Conservation (phyloP, 305 asterid genomes). For the Fraxinus dipetala region DNA sequence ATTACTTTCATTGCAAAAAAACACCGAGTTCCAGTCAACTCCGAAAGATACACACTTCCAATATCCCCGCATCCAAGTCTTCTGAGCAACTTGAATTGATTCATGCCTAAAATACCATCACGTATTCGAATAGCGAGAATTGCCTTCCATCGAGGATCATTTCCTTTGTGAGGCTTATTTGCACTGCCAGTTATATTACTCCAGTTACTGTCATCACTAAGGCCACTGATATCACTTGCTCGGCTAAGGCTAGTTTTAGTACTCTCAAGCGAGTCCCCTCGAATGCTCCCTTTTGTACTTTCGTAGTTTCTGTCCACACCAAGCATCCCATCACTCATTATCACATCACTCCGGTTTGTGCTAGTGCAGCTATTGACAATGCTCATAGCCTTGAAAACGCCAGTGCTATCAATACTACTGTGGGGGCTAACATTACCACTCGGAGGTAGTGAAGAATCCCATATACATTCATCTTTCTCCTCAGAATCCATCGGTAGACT, state of each 20-base stretch:
- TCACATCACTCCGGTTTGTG: conserved; percentile 70
- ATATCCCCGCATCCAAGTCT: conserved; percentile 95
- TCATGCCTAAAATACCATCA: conserved; percentile 85
- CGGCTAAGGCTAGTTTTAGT: conserved; percentile 86
- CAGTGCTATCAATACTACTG: conserved; percentile 78
- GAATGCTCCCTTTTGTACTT: conserved; percentile 63
- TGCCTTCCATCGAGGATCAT: conserved; percentile 97
- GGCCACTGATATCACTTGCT: conserved; percentile 86
- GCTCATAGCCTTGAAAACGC: conserved; percentile 74
- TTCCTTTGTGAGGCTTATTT: conserved; percentile 94
- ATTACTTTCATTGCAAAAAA: conserved; percentile 94
- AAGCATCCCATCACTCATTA: conserved; percentile 87
- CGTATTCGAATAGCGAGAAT: conserved; percentile 73
- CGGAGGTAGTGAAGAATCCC: conserved; percentile 94
- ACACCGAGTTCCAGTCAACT: conserved; percentile 77
- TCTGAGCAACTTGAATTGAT: conserved; percentile 77
- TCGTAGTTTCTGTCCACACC: conserved; percentile 69
- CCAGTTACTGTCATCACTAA: conserved; percentile 97
- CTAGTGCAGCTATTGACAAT: conserved; percentile 80
- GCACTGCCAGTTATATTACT: conserved; percentile 83
- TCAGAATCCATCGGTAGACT: conserved; percentile 59
- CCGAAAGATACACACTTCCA: conserved; percentile 93
- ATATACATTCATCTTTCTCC: conserved; percentile 78
- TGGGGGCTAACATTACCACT: conserved; percentile 93
- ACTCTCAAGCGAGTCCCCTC: conserved; percentile 86